Percentiles rank a stretch among this genome's conserved stretches.
phyloP scores from a whole-genome alignment of 1,284 basidiomycete species.

The Coniophora puteana region DNA sequence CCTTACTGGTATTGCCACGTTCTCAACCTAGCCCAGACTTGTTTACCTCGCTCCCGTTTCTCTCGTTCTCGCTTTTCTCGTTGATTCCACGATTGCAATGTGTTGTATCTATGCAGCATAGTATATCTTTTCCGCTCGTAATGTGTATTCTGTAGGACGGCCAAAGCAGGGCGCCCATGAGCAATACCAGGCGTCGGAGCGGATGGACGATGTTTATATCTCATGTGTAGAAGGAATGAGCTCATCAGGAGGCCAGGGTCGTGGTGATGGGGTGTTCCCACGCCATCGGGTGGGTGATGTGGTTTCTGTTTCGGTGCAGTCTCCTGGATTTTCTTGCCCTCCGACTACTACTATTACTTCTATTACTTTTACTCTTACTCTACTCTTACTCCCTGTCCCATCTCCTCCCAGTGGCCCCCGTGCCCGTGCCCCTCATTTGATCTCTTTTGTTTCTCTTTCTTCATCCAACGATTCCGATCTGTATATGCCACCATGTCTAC shows the following conservation, averaged over 20 bases:
- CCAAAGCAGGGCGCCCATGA: no score
- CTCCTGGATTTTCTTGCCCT: no score
- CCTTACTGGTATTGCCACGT: no score
- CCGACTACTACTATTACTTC: neutral
- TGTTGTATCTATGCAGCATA: slow-evolving; percentile 35
- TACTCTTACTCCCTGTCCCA: slow-evolving; percentile 16
- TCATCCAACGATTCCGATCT: slow-evolving; percentile 21
- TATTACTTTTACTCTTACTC: slow-evolving; percentile 3
- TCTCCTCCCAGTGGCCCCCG: slow-evolving; percentile 25
- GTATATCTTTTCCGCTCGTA: slow-evolving; percentile 18
- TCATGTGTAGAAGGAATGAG: no score
- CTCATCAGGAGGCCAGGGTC: no score
- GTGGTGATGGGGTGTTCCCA: slow-evolving; percentile 1
- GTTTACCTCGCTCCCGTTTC: slow-evolving; percentile 4
- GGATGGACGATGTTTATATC: no score
- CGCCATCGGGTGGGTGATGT: no score
- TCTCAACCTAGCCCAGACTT: slow-evolving; percentile 10
- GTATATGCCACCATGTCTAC: slow-evolving; percentile 42
- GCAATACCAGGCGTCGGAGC: no score
- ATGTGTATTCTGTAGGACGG: no score
- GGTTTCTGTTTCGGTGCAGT: no score
- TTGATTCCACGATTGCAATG: slow-evolving; percentile 9
- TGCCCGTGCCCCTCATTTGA: slow-evolving; percentile 41
- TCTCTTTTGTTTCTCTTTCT: no score
- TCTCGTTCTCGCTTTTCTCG: no score